Conservation (phyloP, 129 eudicot genomes). For the Pulicaria dysenterica region DNA sequence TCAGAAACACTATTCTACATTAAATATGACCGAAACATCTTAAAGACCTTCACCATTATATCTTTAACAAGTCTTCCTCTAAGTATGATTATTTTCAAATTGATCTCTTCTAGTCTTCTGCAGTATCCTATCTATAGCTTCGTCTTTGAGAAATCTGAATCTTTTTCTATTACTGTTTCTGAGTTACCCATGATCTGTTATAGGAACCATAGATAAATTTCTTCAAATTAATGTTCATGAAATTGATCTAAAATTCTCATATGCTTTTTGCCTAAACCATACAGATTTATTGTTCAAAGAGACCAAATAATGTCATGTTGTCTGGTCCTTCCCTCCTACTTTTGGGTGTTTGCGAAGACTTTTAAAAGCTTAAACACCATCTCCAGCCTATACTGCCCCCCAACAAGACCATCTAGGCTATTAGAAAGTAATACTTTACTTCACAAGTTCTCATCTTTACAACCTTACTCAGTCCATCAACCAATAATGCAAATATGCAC, state of each 20-base stretch:
- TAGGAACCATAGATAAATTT: background rate
- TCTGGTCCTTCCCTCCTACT: slow-evolving; percentile 2
- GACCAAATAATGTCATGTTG: slow-evolving; percentile 5
- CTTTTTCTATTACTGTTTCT: background rate
- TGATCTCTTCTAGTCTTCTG: slow-evolving; percentile 2
- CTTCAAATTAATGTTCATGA: slow-evolving; percentile 5
- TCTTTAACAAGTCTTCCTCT: background rate
- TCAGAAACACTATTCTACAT: background rate
- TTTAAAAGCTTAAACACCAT: background rate
- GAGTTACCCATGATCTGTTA: background rate
- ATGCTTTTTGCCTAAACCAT: background rate
- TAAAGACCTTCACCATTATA: background rate
- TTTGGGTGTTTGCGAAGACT: background rate
- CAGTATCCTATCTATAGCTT: slow-evolving; percentile 1
- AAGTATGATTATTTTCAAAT: slow-evolving; percentile 14
- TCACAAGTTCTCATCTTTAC: background rate
- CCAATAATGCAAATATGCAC: background rate
- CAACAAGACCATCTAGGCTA: background rate
- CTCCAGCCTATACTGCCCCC: background rate
- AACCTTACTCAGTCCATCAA: background rate
- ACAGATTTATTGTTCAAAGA: background rate
- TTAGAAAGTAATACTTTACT: background rate
- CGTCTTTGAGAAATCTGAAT: background rate
- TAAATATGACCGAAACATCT: background rate
- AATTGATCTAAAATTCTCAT: background rate